Percentiles rank a stretch among this genome's conserved stretches.
phyloP scores from a whole-genome alignment of 192 early-diverging fungal genomes.

The Gamsiella multidivaricata region DNA sequence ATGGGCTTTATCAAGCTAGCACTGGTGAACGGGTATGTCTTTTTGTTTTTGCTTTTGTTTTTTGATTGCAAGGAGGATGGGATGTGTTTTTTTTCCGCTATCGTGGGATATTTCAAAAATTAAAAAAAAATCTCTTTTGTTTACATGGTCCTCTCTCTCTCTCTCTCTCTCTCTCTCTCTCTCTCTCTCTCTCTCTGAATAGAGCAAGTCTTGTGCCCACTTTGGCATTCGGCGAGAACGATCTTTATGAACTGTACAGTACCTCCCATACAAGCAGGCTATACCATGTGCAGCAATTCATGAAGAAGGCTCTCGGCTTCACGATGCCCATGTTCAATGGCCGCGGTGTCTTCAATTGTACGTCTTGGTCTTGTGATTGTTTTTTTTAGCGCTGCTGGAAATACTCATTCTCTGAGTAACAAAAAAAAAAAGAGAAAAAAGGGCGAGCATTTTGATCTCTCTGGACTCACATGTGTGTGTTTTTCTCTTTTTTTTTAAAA shows the following conservation, averaged over 20 bases:
- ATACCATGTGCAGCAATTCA: slow-evolving; percentile 74
- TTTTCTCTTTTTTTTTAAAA: too few relatives aligned
- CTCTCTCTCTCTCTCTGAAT: too few relatives aligned
- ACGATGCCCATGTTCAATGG: slow-evolving; percentile 86
- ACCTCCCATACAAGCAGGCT: slow-evolving; percentile 75
- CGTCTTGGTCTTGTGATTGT: too few relatives aligned
- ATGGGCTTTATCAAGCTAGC: slow-evolving; percentile 94
- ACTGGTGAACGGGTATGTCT: slow-evolving; percentile 71
- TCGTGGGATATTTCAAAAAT: not conserved
- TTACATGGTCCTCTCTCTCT: too few relatives aligned
- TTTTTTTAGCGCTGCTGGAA: too few relatives aligned
- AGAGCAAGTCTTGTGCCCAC: slow-evolving; percentile 85
- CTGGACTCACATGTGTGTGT: too few relatives aligned
- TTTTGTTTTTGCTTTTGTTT: not conserved
- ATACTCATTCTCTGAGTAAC: too few relatives aligned
- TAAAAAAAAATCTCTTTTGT: too few relatives aligned
- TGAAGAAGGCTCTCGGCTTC: slow-evolving; percentile 77
- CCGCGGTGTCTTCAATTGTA: slow-evolving; percentile 89
- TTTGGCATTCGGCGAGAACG: slow-evolving; percentile 95
- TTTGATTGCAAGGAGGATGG: not conserved
- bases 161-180: too few relatives aligned
- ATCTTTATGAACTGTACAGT: slow-evolving; percentile 83
- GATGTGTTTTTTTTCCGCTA: too few relatives aligned
- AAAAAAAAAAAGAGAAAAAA: too few relatives aligned
- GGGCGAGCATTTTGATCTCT: too few relatives aligned